Evolutionary conservation across 805 yeast genomes (phyloP), one percentile per base, ranked within the genome.

Genomic region (Saccharomyces eubayanus): DNA sequence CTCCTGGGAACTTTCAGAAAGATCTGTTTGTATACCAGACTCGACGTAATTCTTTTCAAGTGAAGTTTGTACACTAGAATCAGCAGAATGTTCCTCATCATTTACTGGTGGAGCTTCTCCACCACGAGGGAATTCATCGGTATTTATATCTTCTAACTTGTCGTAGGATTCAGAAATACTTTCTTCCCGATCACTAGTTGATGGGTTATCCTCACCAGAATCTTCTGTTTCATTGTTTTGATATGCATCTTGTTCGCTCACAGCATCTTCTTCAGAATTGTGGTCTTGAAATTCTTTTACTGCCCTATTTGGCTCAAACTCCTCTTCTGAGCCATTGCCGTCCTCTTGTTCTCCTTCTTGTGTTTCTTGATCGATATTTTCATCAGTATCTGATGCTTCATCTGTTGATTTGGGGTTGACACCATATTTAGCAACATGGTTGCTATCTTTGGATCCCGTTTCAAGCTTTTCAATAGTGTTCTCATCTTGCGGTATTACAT

Each of bases 131-230:
- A 62, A 41, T 41, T 62, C 67, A 16, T 55, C 61, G 11, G 53
- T 52, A 8, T 56, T 52, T 28, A 61, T 54, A 48, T 62, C 67
- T 20, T 58, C 59, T 14, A 63, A 40, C 3, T 59, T 60, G 46
- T 62, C 67, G 45, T 56, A 62, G 2, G 66, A 60, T 43, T 63
- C 57, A 5, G 47, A 46, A 6, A 27, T 28, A 46, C 29, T 30
- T 49, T 49, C 60, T 29, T 58, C 60, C 28, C 51, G 27, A 28
- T 51, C 54, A 21, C 43, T 27, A 0, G 6, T 28, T 16, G n/a
- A 21, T 3, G 47, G 12, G 36, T 14, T 28, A 24, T 50, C 52
- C 16, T 24, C 47, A n/a, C 36, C 50, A 2, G 24, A 20, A 2
- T 28, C 53, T 27, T 48, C 6, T 6, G 24, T 46, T 10, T 31